Base-by-base conservation (phyloP, 176 grass and related monocot genomes). In the Tillandsia leiboldiana region DNA sequence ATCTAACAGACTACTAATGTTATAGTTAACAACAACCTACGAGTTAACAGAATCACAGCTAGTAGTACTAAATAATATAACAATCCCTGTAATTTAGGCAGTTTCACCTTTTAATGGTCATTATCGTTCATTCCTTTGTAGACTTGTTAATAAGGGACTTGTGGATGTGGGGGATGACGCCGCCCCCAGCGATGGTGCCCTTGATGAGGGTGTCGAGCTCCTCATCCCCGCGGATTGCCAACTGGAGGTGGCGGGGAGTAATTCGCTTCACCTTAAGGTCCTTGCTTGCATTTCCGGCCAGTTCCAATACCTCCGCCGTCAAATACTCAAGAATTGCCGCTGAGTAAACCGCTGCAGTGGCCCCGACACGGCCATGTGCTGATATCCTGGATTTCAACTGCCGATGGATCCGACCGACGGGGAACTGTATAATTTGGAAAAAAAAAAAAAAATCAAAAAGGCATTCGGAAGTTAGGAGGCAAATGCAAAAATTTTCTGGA, bases 241-340 rank as follows among this genome's bases (percentile, higher is more conserved):
- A 79, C 79, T 92, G 85, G n/a, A 88, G 82, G 69, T 91, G 89
- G 67, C 89, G 85, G 29, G 85, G 89, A 1, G 89, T 88, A 69
- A 87, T 91, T 29, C 85, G 84, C 85, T 91, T 91, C 22, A 91
- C 85, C 29, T 91, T 91, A 65, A 91, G 75, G 67, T 91, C 88
- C 84, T 91, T 91, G 79, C 84, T 91, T 4, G 84, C 85, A 20
- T 91, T 91, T 47, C 89, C 89, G 4, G 89, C 89, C 49, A 87
- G 72, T 77, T 87, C 85, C 9, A 91, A 48, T 8, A 85, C 85
- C 76, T 91, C 89, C 3, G 89, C 82, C 2, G 89, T 91, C 6
- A 87, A 62, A 66, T 91, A 91, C 79, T 91, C 89, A 8, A 91
- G 89, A 73, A 91, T 91, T 3, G 76, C 84, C 0, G 82, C 85